Evolutionary conservation across 306 rosid genomes (phyloP).

Genomic region (Abrus pulchellus): DNA sequence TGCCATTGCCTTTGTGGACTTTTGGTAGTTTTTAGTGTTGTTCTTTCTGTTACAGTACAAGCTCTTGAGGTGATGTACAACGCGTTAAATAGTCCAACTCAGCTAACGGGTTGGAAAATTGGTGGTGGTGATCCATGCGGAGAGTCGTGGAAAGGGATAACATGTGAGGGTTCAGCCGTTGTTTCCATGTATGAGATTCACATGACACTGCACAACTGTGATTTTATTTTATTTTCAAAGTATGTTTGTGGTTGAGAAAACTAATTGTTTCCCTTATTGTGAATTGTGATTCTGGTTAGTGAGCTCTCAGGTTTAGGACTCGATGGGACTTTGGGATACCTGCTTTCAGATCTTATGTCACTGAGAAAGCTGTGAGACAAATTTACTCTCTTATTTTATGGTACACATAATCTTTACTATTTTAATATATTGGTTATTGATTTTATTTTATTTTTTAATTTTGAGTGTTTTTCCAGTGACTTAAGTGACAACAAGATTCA

Average conservation of each 20-base stretch:
- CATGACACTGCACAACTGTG: neutral
- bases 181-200: conserved; percentile 82
- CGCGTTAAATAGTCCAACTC: conserved; percentile 75
- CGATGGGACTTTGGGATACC: conserved; percentile 88
- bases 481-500: conserved; percentile 84
- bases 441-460: neutral
- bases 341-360: conserved; percentile 79
- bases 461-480: conserved; percentile 63
- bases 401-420: conserved; percentile 18
- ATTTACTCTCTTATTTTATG: conserved; percentile 26
- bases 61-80: conserved; percentile 87
- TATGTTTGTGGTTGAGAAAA: conserved; percentile 25
- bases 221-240: neutral
- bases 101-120: conserved; percentile 83
- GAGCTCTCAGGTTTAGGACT: conserved; percentile 88
- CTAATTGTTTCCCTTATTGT: conserved; percentile 49
- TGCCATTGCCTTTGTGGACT: neutral
- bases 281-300: conserved; percentile 56
- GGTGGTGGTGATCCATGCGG: conserved; percentile 92
- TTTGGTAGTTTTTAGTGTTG: conserved; percentile 33
- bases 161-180: conserved; percentile 87
- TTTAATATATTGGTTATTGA: conserved; percentile 2
- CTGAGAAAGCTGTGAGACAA: conserved; percentile 79
- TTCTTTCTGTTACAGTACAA: conserved; percentile 67
- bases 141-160: conserved; percentile 92